phyloP scores from a whole-genome alignment of 768 basidiomycete genomes.

The Pisolithus marmoratus region DNA sequence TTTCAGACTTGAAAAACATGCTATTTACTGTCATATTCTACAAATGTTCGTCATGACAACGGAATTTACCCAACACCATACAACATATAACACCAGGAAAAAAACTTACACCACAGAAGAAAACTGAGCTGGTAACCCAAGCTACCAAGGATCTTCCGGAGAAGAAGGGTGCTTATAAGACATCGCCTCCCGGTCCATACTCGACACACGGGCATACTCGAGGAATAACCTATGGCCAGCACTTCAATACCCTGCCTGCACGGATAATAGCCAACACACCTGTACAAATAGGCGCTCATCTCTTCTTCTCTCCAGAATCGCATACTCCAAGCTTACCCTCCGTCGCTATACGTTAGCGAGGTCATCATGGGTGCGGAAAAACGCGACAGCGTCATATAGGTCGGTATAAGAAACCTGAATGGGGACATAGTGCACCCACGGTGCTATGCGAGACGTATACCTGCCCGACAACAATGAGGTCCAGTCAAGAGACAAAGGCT shows the following conservation, averaged over 20 bases:
- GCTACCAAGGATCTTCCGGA: no score
- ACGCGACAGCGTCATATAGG: constrained; percentile 63
- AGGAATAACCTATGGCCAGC: constrained; percentile 36
- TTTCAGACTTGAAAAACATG: no score
- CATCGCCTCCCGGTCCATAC: constrained; percentile 37
- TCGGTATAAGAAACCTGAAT: constrained; percentile 61
- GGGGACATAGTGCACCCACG: constrained; percentile 75
- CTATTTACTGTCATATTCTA: no score
- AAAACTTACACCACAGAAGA: no score
- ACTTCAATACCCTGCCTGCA: background rate
- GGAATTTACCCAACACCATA: no score
- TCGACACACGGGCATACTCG: constrained; percentile 49
- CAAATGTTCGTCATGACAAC: no score
- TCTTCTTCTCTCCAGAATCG: constrained; percentile 58
- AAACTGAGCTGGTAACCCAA: no score
- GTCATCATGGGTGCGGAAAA: constrained; percentile 67
- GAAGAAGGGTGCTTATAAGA: constrained; percentile 16
- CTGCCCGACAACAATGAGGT: constrained; percentile 22
- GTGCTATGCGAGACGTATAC: constrained; percentile 51
- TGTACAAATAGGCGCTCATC: constrained; percentile 51
- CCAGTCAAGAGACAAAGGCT: background rate
- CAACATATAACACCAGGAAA: no score
- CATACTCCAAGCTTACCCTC: constrained; percentile 55
- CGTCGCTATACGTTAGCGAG: constrained; percentile 51
- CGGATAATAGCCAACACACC: constrained; percentile 30